Conservation (phyloP, 805 yeast genomes). For the Jamesozyma hellenica region DNA sequence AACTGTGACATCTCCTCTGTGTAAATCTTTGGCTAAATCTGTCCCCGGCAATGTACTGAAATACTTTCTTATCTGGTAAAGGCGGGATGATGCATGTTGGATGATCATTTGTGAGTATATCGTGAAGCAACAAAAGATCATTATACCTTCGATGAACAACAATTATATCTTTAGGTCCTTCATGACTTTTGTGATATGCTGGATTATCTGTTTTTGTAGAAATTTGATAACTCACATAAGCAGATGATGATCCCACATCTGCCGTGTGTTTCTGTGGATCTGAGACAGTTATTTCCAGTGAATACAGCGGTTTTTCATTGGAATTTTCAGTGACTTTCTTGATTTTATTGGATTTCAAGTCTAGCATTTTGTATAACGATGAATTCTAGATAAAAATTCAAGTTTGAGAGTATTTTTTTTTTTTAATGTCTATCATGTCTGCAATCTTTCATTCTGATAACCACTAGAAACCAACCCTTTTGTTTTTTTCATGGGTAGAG, state of each 20-base stretch:
- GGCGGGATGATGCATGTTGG: slow-evolving; percentile 90
- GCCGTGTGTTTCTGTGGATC: slow-evolving; percentile 27
- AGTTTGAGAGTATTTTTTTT: too few relatives aligned
- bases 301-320: not conserved
- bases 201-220: slow-evolving; percentile 26
- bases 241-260: slow-evolving; percentile 19
- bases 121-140: slow-evolving; percentile 73
- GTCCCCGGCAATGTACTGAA: slow-evolving; percentile 90
- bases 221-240: slow-evolving; percentile 27
- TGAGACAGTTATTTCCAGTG: slow-evolving; percentile 22
- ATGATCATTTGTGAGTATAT: slow-evolving; percentile 62
- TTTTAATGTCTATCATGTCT: too few relatives aligned
- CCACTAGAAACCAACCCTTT: too few relatives aligned
- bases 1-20: slow-evolving; percentile 65
- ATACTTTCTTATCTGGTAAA: slow-evolving; percentile 80
- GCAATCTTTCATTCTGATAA: too few relatives aligned
- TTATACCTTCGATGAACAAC: slow-evolving; percentile 58
- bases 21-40: slow-evolving; percentile 82
- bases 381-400: too few relatives aligned
- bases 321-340: not conserved
- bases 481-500: too few relatives aligned
- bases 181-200: slow-evolving; percentile 17
- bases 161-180: slow-evolving; percentile 10
- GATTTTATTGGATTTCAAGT: not conserved
- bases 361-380: too few relatives aligned